Evolutionary conservation across 1,284 basidiomycete genomes (phyloP).

Genomic region (Malassezia globosa): DNA sequence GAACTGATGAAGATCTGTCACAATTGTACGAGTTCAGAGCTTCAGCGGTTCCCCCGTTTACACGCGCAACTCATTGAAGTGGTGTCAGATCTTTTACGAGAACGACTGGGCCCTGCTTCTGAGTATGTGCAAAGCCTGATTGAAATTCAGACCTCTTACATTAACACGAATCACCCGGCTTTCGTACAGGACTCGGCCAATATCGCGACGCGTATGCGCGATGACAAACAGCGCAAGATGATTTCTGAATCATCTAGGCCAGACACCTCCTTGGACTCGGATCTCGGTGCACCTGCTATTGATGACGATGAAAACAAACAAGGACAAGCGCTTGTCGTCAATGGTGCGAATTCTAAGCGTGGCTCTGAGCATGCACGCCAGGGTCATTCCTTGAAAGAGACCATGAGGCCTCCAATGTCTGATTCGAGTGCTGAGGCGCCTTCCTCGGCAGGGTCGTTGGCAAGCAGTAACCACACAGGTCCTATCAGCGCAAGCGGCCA

Average conservation of each 20-base stretch:
- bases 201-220: slow-evolving; percentile 41
- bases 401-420: slow-evolving; percentile 14
- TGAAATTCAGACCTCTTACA: slow-evolving; percentile 94
- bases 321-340: slow-evolving; percentile 10
- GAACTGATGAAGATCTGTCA: slow-evolving; percentile 99
- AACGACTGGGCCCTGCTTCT: slow-evolving; percentile 87
- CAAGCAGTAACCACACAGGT: neutral
- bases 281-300: slow-evolving; percentile 22
- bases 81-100: slow-evolving; percentile 88
- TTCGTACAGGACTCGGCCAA: slow-evolving; percentile 56
- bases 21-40: slow-evolving; percentile 82
- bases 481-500: slow-evolving; percentile 2
- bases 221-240: slow-evolving; percentile 21
- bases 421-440: slow-evolving; percentile 20
- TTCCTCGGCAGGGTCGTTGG: neutral
- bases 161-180: slow-evolving; percentile 94
- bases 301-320: slow-evolving; percentile 28
- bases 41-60: slow-evolving; percentile 88
- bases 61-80: slow-evolving; percentile 90
- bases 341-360: slow-evolving; percentile 10
- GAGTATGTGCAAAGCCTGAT: slow-evolving; percentile 93
- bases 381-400: slow-evolving; percentile 1
- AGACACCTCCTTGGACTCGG: slow-evolving; percentile 30
- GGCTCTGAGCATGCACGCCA: neutral
- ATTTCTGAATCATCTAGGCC: slow-evolving; percentile 43